Conservation (phyloP, 2,329 filamentous ascomycete genomes). For the Thermomyces lanuginosus region DNA sequence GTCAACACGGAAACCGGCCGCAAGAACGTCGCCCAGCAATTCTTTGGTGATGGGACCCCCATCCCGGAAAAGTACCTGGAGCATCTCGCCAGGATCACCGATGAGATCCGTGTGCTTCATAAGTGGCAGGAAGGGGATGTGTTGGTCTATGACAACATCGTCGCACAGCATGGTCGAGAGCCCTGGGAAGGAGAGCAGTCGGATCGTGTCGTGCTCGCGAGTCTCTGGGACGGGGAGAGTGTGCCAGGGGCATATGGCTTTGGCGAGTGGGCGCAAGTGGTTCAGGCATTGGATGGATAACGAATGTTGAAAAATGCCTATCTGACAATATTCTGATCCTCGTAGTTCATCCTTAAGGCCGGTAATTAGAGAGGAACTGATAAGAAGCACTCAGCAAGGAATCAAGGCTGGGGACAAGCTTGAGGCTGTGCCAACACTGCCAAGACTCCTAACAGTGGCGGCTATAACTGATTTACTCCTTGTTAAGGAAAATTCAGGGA, state of each 20-base stretch:
- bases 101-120: constrained; percentile 35
- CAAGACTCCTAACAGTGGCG: no score
- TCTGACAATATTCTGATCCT: no score
- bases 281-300: constrained; percentile 17
- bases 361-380: no score
- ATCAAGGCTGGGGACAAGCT: no score
- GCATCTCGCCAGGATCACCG: constrained; percentile 29
- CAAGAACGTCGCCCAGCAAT: constrained; percentile 23
- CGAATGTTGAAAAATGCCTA: no score
- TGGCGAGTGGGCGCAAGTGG: constrained; percentile 32
- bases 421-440: no score
- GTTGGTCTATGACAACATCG: constrained; percentile 31
- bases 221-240: constrained; percentile 30
- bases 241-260: constrained; percentile 30
- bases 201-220: constrained; percentile 33
- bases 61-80: constrained; percentile 33
- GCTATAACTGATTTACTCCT: no score
- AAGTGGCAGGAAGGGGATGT: constrained; percentile 34
- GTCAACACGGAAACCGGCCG: constrained; percentile 6
- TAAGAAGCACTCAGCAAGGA: no score
- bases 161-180: constrained; percentile 35
- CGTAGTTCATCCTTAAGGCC: no score
- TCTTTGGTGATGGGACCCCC: constrained; percentile 31
- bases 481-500: no score
- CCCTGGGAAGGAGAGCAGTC: constrained; percentile 33